Base-by-base conservation (phyloP, 257 asterid genomes). In the Nicotiana paniculata region DNA sequence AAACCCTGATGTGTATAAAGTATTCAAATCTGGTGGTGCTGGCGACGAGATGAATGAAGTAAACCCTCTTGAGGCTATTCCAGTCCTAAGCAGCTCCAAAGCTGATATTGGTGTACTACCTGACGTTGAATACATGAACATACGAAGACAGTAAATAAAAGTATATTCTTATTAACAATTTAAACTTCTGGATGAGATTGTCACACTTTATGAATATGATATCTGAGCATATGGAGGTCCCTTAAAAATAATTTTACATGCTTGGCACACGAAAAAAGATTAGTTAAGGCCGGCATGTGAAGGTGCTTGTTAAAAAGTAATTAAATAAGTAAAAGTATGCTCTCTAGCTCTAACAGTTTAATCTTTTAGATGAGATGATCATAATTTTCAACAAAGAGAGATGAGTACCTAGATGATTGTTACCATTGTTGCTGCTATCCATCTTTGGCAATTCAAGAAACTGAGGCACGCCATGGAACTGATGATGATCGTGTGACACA, bases 381-480 rank as follows among this genome's bases (percentile, higher is more conserved):
- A 18, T 7, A 17, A 3, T 1, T 8, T 28, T 17, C 12, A 58
- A 58, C 26, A 58, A 58, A 58, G 28, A 18, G 10, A 21, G 10
- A 21, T 12, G 1, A 10, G 10, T 72, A 74, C 79, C 79, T 74
- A 74, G 79, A 74, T 74, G 79, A 74, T 74, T 46, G 64, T 58
- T 58, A 58, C 26, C 64, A 58, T 48, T 55, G 76, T 74, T 80
- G 62, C 61, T 64, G 55, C 53, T 80, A 79, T 86, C 88, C 35
- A 83, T 78, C 90, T 89, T 90, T 7, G 93, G 91, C 32, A 88
- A 87, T 33, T 88, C 91, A 69, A 90, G 86, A 65, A 87, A 88
- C 62, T 89, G 92, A 57, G 90, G 86, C 59, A 80, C 66, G 53
- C 57, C 83, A 59, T 82, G 43, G 39, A 76, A 83, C 86, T 30